Evolutionary conservation across 2,329 filamentous ascomycete genomes (phyloP), one percentile per base, ranked within the genome.

Genomic region (Stagonosporopsis chrysanthemi): DNA sequence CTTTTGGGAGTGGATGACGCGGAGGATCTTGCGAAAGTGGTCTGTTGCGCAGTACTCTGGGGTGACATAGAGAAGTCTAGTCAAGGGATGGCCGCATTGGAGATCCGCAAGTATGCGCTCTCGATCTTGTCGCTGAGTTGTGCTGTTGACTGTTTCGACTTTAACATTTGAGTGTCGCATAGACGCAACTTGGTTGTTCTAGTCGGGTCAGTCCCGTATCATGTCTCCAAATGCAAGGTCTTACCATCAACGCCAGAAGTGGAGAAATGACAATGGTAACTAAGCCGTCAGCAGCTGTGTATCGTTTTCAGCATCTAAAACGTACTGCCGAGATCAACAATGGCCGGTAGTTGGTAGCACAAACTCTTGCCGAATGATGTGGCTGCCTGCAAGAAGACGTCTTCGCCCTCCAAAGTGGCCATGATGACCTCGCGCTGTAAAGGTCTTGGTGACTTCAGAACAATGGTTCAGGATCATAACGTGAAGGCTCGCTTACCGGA

Each of bases 341-440:
- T 88, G 23, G 93, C 93, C 8, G 93, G 93, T 1, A 97, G 83
- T 74, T 97, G 93, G 73, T 94, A 97, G 79, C 94, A 97, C 50
- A 97, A 77, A 70, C 91, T 96, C 77, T 97, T 97, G 39, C 93
- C 94, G 75, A 97, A 97, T 9, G 89, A 91, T 3, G 90, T 93
- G 52, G 90, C 90, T 43, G 94, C 94, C 77, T 97, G 94, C 1
- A 98, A 84, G 71, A 96, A 97, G 40, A 98, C 90, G 88, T 98
- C 94, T 61, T 93, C 84, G 15, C 91, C 90, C 53, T 90, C 86
- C 8, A 97, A 82, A 2, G 91, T 90, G 7, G 91, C 90, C 56
- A 84, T 82, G 52, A 98, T 94, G 54, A 97, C 92, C 70, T 98
- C 92, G 58, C 91, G 87, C 73, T 97, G 94, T 35, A 90, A 81